Conservation (phyloP, 257 asterid species). For the Henckelia pumila region DNA sequence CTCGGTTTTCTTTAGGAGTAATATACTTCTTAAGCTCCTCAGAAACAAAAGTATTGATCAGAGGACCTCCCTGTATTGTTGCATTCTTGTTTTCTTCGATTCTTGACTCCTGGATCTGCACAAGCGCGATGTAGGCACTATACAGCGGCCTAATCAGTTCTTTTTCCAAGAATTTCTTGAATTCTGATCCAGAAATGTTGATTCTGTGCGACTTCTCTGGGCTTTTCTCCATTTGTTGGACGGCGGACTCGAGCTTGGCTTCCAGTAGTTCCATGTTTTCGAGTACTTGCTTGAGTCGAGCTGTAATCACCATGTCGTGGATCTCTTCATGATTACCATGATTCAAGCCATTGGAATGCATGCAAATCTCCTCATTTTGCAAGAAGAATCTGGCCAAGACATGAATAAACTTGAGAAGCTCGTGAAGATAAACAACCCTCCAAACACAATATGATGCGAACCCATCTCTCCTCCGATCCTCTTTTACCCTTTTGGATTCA, state of each 20-base stretch:
- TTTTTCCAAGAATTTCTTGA: constrained; percentile 60
- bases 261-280: constrained; percentile 58
- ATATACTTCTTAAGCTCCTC: constrained; percentile 92
- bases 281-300: constrained; percentile 64
- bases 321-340: constrained; percentile 33
- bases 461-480: constrained; percentile 63
- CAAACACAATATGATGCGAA: constrained; percentile 59
- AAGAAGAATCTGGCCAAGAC: constrained; percentile 61
- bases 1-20: constrained; percentile 64
- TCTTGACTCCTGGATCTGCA: constrained; percentile 72
- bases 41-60: constrained; percentile 54
- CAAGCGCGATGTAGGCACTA: constrained; percentile 62
- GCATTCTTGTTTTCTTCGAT: constrained; percentile 30
- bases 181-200: constrained; percentile 46
- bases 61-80: constrained; percentile 54
- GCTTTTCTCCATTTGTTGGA: constrained; percentile 44
- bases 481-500: constrained; percentile 49
- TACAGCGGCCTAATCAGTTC: constrained; percentile 85
- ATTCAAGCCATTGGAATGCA: constrained; percentile 45
- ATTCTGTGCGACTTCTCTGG: constrained; percentile 24
- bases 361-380: constrained; percentile 68
- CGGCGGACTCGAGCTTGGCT: constrained; percentile 60
- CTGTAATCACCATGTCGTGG: constrained; percentile 40
- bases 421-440: constrained; percentile 60
- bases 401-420: constrained; percentile 66